phyloP scores from a whole-genome alignment of 148 eudicot species.

The Fagopyrum tataricum region DNA sequence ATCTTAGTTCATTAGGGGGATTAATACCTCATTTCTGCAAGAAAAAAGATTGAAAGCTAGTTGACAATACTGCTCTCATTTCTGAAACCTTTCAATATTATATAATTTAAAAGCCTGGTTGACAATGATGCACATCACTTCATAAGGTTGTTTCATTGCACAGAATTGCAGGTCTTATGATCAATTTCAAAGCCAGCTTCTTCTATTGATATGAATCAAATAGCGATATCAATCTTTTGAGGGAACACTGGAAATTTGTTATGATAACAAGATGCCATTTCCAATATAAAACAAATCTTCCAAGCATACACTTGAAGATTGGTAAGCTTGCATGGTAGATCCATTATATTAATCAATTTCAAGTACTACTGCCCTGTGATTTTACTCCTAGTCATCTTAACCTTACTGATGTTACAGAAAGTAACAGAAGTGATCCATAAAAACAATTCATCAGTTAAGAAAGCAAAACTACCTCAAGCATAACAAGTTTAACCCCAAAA shows the following conservation, averaged over 20 bases:
- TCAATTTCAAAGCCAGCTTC: not conserved
- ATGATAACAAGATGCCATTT: not conserved
- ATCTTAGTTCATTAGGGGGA: not conserved
- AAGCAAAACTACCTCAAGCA: not conserved
- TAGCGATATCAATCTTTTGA: not conserved
- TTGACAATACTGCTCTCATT: not conserved
- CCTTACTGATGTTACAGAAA: not conserved
- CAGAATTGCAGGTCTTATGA: not conserved
- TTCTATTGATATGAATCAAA: not conserved
- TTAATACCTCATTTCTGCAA: not conserved
- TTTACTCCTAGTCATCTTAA: not conserved
- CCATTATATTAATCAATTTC: not conserved
- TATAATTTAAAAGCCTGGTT: not conserved
- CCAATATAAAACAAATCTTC: not conserved
- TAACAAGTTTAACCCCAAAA: not conserved
- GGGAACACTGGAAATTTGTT: not conserved
- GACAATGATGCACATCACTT: not conserved
- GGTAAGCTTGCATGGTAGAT: not conserved
- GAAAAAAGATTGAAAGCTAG: not conserved
- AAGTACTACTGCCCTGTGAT: not conserved
- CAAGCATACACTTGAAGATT: not conserved
- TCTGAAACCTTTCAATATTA: not conserved
- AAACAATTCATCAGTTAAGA: not conserved
- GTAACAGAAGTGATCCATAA: not conserved
- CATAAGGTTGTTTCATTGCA: not conserved